Base-by-base conservation (phyloP, 1,139 yeast genomes). In the Suhomyces choctaworum region DNA sequence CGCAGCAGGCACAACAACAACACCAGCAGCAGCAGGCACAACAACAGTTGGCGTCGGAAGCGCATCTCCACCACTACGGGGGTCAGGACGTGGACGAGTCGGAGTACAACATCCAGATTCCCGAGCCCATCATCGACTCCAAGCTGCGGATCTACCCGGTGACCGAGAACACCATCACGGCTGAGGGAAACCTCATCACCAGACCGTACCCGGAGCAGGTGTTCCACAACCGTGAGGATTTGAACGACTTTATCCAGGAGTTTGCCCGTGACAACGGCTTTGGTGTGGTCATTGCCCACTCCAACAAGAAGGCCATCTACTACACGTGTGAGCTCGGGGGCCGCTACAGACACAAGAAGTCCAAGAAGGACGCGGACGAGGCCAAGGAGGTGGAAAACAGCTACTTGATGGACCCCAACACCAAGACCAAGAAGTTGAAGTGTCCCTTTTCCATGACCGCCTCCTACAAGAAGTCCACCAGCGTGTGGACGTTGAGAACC, bases 281-380 rank as follows among this genome's bases (percentile, higher is more conserved):
- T 56, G 80, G 80, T 3, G 77, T 76, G 28, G 80, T 76, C 17
- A 76, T 76, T 55, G 79, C 80, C 23, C 80, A 76, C 54, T 73
- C 79, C 16, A 76, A 76, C 53, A 70, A 68, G 42, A 76, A 76
- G 52, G 81, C 81, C 25, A 76, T 76, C 41, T 76, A 76, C 53
- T 76, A 74, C 53, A 76, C 80, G n/a, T 76, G 82, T 53, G 81
- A 76, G 54, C 60, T 76, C 30, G 81, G 81, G 27, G 81, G 81
- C 16, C 63, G 75, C 27, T 76, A 76, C 50, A 63, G 81, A 41
- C 80, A 74, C 48, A 76, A 76, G 48, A 72, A 73, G 54, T 62
- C 64, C 41, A 67, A 66, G 44, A 58, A 62, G 47, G 60, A 51
- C 17, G 36, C 46, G 34, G 61, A 56, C 39, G 43, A 42, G 34